A percentile compares a stretch with the other conserved stretches of the same genome.
These are phyloP conservation scores for Paraglomus brasilianum DNA, from an alignment of 192 early-diverging fungal genomes.

Conservation along the genomic window DNA sequence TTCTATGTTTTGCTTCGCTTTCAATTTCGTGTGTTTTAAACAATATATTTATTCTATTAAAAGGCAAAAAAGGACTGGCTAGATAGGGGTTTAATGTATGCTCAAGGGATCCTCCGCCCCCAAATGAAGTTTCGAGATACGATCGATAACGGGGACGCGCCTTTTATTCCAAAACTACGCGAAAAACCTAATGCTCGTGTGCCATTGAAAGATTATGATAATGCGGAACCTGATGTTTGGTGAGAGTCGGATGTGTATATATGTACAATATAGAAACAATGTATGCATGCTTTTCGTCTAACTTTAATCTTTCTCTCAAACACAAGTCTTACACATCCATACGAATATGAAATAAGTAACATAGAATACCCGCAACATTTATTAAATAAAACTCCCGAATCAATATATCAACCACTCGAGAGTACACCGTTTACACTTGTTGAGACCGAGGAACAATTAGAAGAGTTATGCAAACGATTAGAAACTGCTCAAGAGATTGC, in stretches of 20 bases:
- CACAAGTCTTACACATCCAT: conserved; percentile 73
- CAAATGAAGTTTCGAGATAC: conserved; percentile 85
- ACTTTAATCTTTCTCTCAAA: not conserved
- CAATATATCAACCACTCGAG: conserved; percentile 61
- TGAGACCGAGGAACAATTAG: conserved; percentile 71
- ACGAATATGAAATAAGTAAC: conserved; percentile 84
- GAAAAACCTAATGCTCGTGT: conserved; percentile 79
- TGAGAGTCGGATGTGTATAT: not conserved
- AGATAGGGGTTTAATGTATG: conserved; percentile 62
- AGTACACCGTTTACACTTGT: conserved; percentile 75
- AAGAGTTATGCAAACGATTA: conserved; percentile 63
- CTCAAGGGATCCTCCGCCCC: conserved; percentile 75
- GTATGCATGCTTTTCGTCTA: not conserved
- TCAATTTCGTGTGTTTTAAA: not conserved
- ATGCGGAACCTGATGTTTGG: conserved; percentile 5
- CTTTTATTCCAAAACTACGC: conserved; percentile 78
- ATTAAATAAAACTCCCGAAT: conserved; percentile 54
- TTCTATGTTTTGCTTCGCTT: not conserved
- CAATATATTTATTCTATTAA: not conserved
- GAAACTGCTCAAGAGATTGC: conserved; percentile 72
- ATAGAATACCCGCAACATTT: conserved; percentile 71
- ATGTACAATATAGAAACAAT: not conserved
- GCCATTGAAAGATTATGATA: conserved; percentile 63
- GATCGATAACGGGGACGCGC: conserved; percentile 82
- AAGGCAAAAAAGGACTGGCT: conserved; percentile 34